A percentile compares a stretch with the other conserved stretches of the same genome.
Evolutionary conservation across 2,329 filamentous ascomycete genomes (phyloP).

Genomic region (Tolypocladium amazonense): DNA sequence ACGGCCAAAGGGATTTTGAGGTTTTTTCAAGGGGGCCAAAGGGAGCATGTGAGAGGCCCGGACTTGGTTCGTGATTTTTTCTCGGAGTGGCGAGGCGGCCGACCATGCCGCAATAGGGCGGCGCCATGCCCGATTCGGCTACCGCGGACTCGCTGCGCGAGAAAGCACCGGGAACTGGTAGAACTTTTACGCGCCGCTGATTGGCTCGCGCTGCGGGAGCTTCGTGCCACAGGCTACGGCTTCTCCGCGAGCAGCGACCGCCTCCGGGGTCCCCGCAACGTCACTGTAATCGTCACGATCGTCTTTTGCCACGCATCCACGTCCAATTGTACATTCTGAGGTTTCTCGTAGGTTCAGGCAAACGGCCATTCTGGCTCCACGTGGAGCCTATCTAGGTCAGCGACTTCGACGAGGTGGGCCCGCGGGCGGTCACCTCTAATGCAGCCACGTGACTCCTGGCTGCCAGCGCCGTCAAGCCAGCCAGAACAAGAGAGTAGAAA

Average conservation of each 20-base stretch:
- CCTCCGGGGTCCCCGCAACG: not conserved
- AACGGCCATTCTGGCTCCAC: not conserved
- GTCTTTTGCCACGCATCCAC: not conserved
- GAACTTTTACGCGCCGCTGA: not conserved
- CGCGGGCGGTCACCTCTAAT: no score
- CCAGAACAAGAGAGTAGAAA: no score
- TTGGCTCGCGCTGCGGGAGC: slow-evolving; percentile 2
- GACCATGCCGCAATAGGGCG: slow-evolving; percentile 2
- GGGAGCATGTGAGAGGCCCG: not conserved
- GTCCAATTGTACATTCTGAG: not conserved
- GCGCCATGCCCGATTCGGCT: not conserved
- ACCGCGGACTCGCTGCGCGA: slow-evolving; percentile 1
- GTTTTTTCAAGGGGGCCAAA: not conserved
- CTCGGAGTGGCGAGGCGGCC: slow-evolving; percentile 1
- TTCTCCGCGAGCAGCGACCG: not conserved
- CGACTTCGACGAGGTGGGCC: no score
- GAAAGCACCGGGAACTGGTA: slow-evolving; percentile 7
- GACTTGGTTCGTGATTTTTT: not conserved
- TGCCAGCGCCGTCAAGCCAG: no score
- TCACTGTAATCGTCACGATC: not conserved
- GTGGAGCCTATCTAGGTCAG: not conserved
- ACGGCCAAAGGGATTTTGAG: not conserved
- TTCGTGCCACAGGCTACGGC: not conserved
- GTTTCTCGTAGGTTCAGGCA: not conserved
- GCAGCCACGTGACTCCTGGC: no score